These are phyloP conservation scores for Ophiostoma ulmi DNA, from an alignment of 2,329 filamentous ascomycete species.

Conservation along the genomic window DNA sequence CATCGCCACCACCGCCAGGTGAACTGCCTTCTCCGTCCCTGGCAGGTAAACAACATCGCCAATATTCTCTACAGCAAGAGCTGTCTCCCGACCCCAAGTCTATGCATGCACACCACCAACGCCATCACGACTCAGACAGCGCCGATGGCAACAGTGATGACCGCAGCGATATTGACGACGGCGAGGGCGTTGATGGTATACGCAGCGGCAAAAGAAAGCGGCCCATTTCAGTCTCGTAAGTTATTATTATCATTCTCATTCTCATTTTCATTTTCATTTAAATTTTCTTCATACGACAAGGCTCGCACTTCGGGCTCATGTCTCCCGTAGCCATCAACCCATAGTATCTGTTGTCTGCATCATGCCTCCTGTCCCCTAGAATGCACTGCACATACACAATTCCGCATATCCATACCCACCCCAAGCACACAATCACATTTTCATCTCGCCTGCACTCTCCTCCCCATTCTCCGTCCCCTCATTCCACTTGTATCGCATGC, in stretches of 20 bases:
- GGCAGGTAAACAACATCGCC: conserved; percentile 14
- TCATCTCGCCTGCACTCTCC: not conserved
- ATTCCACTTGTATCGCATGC: not conserved
- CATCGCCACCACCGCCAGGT: not conserved
- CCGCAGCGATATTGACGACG: conserved; percentile 37
- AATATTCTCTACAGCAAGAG: conserved; percentile 17
- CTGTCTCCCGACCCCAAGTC: conserved; percentile 17
- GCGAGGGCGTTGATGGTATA: conserved; percentile 42
- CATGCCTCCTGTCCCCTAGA: not conserved
- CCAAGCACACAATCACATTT: not conserved
- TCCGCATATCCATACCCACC: not conserved
- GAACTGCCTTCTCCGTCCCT: not conserved
- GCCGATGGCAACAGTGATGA: conserved; percentile 38
- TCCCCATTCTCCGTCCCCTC: not conserved
- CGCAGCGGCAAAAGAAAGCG: conserved; percentile 54
- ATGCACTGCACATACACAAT: not conserved
- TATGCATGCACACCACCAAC: not conserved
- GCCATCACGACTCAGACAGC: conserved; percentile 28
- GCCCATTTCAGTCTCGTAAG: conserved; percentile 57
- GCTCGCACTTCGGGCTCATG: conserved; percentile 21
- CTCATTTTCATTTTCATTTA: too few relatives aligned
- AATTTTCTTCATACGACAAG: not conserved
- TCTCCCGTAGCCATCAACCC: conserved; percentile 8
- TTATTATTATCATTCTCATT: conserved; percentile 25
- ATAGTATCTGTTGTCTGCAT: not conserved